These are phyloP conservation scores for Yarrowia sp. DNA, from an alignment of 805 yeast genomes.

Conservation along the genomic window DNA sequence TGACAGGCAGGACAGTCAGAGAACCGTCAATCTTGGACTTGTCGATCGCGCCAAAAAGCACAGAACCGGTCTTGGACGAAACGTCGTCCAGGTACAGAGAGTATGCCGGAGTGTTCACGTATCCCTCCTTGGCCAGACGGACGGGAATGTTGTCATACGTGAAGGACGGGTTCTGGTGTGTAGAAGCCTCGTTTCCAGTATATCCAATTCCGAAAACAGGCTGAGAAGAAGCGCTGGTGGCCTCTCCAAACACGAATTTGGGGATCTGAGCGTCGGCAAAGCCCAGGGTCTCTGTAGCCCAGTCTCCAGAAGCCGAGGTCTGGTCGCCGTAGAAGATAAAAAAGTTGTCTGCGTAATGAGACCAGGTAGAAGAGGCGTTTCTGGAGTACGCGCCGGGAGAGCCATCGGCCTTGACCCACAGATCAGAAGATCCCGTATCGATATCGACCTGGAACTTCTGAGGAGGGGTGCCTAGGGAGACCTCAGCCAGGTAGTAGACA, in stretches of 20 bases:
- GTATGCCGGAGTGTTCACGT: slow-evolving; percentile 43
- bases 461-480: slow-evolving; percentile 53
- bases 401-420: slow-evolving; percentile 48
- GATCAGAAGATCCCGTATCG: slow-evolving; percentile 70
- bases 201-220: slow-evolving; percentile 32
- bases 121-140: slow-evolving; percentile 41
- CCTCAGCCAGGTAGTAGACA: background rate
- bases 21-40: slow-evolving; percentile 29
- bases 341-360: slow-evolving; percentile 31
- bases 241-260: slow-evolving; percentile 28
- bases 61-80: slow-evolving; percentile 32
- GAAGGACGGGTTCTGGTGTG: slow-evolving; percentile 14
- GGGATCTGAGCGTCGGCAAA: slow-evolving; percentile 49
- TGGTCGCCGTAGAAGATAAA: slow-evolving; percentile 41
- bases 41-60: slow-evolving; percentile 35
- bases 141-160: slow-evolving; percentile 39
- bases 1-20: slow-evolving; percentile 39
- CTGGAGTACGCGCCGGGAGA: slow-evolving; percentile 13
- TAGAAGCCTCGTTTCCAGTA: slow-evolving; percentile 29
- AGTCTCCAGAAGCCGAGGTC: slow-evolving; percentile 44
- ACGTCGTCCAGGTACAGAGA: slow-evolving; percentile 44
- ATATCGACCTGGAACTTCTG: slow-evolving; percentile 53
- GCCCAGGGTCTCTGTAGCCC: slow-evolving; percentile 59
- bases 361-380: slow-evolving; percentile 32
- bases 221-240: slow-evolving; percentile 3